Conservation (phyloP, 306 rosid species). For the Herpetospermum pedunculosum region DNA sequence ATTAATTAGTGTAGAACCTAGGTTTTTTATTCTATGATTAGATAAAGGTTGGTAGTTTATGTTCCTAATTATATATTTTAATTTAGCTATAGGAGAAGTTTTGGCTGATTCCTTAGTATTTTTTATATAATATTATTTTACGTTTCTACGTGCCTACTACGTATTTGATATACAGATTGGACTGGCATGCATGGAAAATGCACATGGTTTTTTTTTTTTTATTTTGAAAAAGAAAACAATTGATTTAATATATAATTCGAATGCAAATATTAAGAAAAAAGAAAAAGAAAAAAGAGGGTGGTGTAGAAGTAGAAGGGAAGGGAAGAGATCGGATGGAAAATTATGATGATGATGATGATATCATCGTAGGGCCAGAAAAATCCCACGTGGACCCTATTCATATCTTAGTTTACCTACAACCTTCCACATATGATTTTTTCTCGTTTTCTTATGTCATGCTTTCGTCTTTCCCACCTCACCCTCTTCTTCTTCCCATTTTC, state of each 20-base stretch:
- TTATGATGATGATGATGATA: background rate
- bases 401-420: background rate
- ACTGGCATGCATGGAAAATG: slow-evolving; percentile 6
- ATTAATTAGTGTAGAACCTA: background rate
- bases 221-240: background rate
- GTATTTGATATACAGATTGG: background rate
- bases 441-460: background rate
- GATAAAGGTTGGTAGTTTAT: background rate
- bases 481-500: background rate
- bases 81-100: too few species aligned
- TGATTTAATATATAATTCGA: background rate
- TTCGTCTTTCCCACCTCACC: background rate
- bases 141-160: slow-evolving; percentile 7
- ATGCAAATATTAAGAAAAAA: background rate
- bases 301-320: background rate
- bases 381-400: background rate
- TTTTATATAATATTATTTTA: background rate
- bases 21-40: background rate
- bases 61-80: background rate
- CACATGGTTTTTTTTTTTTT: background rate
- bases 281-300: background rate
- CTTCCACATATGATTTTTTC: background rate
- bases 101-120: background rate
- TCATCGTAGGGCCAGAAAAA: slow-evolving; percentile 5
- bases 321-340: background rate